phyloP scores from a whole-genome alignment of 331 rosid species.

The Malus hybrid region DNA sequence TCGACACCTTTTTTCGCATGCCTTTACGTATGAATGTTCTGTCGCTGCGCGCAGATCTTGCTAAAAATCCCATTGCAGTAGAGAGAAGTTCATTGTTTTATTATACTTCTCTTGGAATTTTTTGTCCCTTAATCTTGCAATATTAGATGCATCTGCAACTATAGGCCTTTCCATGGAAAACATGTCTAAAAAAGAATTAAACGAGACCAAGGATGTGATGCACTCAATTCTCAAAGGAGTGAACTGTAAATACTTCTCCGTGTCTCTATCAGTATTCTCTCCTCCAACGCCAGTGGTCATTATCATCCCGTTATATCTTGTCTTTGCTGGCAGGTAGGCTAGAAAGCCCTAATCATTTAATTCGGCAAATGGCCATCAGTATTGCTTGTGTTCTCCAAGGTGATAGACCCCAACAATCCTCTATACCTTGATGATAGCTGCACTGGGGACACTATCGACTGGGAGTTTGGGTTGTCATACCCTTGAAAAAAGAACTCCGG shows the following conservation, averaged over 20 bases:
- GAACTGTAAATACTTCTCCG: slow-evolving; percentile 55
- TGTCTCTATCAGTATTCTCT: neutral
- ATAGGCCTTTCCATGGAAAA: slow-evolving; percentile 71
- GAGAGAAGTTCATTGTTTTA: neutral
- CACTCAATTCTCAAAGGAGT: slow-evolving; percentile 92
- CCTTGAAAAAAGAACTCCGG: slow-evolving; percentile 31
- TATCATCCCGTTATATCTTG: neutral
- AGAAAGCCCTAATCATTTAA: slow-evolving; percentile 74
- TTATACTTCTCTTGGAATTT: slow-evolving; percentile 15
- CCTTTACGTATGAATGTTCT: neutral
- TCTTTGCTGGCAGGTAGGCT: slow-evolving; percentile 69
- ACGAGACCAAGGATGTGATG: slow-evolving; percentile 66
- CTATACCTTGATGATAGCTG: slow-evolving; percentile 83
- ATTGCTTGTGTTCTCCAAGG: slow-evolving; percentile 82
- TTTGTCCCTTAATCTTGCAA: slow-evolving; percentile 26
- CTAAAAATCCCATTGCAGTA: neutral
- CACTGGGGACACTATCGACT: slow-evolving; percentile 58
- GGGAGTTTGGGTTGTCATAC: slow-evolving; percentile 59
- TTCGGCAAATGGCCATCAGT: slow-evolving; percentile 76
- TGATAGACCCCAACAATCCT: slow-evolving; percentile 89
- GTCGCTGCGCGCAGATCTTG: slow-evolving; percentile 60
- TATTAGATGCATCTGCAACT: slow-evolving; percentile 80
- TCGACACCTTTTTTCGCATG: slow-evolving; percentile 13
- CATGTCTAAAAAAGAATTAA: slow-evolving; percentile 66
- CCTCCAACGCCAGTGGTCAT: slow-evolving; percentile 16